Conservation (phyloP, 202 grass and related monocot species). For the Bolboschoenoplectus hybrid region DNA sequence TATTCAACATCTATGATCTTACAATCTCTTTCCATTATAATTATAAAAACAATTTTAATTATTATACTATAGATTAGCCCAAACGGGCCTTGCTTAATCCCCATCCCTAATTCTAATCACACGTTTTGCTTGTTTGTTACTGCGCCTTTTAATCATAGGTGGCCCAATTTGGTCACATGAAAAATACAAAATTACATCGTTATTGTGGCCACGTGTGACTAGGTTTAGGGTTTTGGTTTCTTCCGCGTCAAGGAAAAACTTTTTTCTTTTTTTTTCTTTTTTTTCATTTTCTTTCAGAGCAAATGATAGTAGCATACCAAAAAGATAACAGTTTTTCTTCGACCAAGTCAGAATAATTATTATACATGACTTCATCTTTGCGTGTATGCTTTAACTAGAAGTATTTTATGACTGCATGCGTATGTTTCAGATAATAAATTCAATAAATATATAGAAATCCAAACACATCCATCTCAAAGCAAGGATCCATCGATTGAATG, state of each 20-base stretch:
- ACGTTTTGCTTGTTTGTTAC: neutral
- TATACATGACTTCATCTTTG: too few relatives aligned
- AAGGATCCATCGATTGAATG: too few relatives aligned
- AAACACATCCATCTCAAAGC: too few relatives aligned
- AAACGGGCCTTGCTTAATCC: neutral
- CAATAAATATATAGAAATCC: too few relatives aligned
- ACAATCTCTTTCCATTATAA: neutral
- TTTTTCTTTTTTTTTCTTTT: neutral
- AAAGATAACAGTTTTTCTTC: too few relatives aligned
- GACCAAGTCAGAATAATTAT: too few relatives aligned
- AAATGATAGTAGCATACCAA: neutral
- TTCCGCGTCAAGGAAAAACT: neutral
- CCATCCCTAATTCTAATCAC: neutral
- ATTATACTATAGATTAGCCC: neutral
- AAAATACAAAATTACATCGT: neutral
- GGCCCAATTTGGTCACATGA: neutral
- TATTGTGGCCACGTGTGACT: neutral
- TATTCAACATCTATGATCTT: neutral
- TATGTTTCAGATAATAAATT: too few relatives aligned
- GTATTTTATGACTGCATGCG: too few relatives aligned
- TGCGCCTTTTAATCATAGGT: neutral
- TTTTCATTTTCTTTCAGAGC: neutral
- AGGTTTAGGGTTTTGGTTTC: neutral
- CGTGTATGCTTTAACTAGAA: too few relatives aligned
- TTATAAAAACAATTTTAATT: neutral